phyloP scores from a whole-genome alignment of 2,329 filamentous ascomycete species.

The Monilinia vaccinii-corymbosi region DNA sequence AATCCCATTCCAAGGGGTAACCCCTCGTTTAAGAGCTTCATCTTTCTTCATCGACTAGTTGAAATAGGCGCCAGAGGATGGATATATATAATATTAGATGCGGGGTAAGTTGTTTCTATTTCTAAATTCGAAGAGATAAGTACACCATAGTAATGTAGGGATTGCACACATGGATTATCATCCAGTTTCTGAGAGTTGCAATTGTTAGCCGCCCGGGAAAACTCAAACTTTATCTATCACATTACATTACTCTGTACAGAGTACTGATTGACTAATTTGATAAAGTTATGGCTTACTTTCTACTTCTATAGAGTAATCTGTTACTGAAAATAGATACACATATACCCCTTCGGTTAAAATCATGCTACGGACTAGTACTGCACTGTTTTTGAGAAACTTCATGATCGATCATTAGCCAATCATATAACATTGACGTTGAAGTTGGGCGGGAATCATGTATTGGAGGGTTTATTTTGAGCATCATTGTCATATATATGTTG shows the following conservation, averaged over 20 bases:
- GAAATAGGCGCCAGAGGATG: neutral
- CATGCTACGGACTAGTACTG: neutral
- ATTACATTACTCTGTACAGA: no score
- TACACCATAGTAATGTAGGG: no score
- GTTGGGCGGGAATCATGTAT: neutral
- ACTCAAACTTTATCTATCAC: no score
- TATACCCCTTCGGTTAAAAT: neutral
- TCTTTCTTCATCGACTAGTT: neutral
- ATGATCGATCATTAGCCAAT: neutral
- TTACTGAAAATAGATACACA: neutral
- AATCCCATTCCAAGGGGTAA: no score
- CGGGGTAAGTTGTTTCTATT: conserved; percentile 2
- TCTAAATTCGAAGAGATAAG: neutral
- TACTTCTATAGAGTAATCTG: neutral
- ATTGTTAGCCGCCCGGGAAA: neutral
- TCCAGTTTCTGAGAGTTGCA: neutral
- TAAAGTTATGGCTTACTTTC: neutral
- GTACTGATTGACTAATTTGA: neutral
- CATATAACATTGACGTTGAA: no score
- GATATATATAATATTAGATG: no score
- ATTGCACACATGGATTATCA: neutral
- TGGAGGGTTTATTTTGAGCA: conserved; percentile 4
- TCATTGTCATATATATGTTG: neutral
- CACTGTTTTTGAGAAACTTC: neutral
- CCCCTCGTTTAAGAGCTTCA: no score